phyloP scores from a whole-genome alignment of 257 asterid species.

The Catharanthus roseus region DNA sequence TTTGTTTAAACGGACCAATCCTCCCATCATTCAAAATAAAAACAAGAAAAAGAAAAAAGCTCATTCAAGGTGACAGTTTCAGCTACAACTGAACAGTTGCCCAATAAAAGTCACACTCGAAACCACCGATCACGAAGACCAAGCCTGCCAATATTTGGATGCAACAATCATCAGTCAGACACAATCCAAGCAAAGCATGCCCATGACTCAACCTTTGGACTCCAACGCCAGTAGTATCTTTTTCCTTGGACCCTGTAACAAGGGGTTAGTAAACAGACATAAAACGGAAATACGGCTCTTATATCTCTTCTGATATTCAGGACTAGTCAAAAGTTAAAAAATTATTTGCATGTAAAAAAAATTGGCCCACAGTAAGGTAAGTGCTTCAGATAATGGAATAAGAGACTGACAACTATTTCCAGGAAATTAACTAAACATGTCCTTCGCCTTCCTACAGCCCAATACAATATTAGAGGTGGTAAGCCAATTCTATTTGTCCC shows the following conservation, averaged over 20 bases:
- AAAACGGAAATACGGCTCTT: neutral
- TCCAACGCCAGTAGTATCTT: constrained; percentile 90
- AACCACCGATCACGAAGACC: constrained; percentile 5
- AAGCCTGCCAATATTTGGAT: constrained; percentile 21
- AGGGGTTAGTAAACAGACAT: neutral
- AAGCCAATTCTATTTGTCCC: too few species aligned
- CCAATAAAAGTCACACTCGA: constrained; percentile 24
- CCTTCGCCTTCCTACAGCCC: too few species aligned
- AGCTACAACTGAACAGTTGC: constrained; percentile 15
- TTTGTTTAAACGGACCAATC: neutral
- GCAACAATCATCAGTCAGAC: constrained; percentile 9
- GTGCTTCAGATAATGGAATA: too few species aligned
- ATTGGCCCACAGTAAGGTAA: too few species aligned
- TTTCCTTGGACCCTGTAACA: constrained; percentile 93
- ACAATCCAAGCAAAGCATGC: constrained; percentile 17
- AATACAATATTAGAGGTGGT: too few species aligned
- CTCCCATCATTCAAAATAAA: neutral
- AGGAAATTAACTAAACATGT: too few species aligned
- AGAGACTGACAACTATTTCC: too few species aligned
- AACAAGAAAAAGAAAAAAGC: too few species aligned
- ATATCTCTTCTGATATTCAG: neutral
- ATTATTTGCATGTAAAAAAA: too few species aligned
- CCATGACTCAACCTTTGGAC: constrained; percentile 38
- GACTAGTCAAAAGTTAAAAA: neutral
- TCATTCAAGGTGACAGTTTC: constrained; percentile 14